Evolutionary conservation across 2,329 filamentous ascomycete species (phyloP).

Genomic region (Fusarium cicatricum): DNA sequence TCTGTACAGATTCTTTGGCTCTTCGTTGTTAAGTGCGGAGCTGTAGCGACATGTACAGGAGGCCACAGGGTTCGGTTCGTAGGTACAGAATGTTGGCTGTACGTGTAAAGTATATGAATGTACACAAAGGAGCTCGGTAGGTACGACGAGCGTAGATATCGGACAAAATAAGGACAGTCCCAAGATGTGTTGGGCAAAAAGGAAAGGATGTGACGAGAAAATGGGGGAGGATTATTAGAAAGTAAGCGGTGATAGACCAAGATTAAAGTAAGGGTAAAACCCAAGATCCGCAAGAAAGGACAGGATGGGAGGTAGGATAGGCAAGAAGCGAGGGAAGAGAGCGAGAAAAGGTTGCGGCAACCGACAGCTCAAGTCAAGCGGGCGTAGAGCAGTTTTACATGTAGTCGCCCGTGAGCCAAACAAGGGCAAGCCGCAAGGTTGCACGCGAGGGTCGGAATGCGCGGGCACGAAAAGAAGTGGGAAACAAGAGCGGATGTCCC

Average conservation of each 20-base stretch:
- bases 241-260: not conserved
- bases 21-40: slow-evolving; percentile 16
- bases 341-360: slow-evolving; percentile 14
- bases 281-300: not conserved
- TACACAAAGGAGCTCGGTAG: slow-evolving; percentile 9
- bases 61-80: slow-evolving; percentile 11
- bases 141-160: not conserved
- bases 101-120: slow-evolving; percentile 10
- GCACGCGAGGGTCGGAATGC: slow-evolving; percentile 41
- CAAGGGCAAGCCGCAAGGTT: slow-evolving; percentile 40
- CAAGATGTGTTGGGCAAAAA: not conserved
- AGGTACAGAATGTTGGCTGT: slow-evolving; percentile 13
- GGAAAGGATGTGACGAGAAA: slow-evolving; percentile 7
- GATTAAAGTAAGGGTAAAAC: too few species aligned
- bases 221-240: not conserved
- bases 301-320: not conserved
- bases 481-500: slow-evolving; percentile 30
- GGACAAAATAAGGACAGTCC: not conserved
- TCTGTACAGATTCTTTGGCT: slow-evolving; percentile 29
- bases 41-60: slow-evolving; percentile 26
- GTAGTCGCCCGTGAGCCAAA: slow-evolving; percentile 37
- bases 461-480: slow-evolving; percentile 25
- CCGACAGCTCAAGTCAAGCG: slow-evolving; percentile 24
- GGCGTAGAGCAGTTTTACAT: slow-evolving; percentile 36
- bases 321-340: not conserved